Evolutionary conservation across 306 rosid genomes (phyloP).

Genomic region (Sesbania bispinosa): DNA sequence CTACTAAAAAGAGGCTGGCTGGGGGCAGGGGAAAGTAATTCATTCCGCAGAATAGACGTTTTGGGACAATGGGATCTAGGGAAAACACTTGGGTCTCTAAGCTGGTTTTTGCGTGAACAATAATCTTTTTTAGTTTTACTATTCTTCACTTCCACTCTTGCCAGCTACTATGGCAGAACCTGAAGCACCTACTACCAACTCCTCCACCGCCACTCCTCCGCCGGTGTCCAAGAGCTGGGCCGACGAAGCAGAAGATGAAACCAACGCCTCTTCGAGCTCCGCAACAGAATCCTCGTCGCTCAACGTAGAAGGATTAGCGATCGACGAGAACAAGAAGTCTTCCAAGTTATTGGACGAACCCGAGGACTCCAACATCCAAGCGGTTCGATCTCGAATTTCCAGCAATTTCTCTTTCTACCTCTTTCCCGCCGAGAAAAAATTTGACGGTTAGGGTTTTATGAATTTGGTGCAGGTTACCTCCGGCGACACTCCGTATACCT

Average conservation of each 20-base stretch:
- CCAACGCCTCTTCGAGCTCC: conserved; percentile 18
- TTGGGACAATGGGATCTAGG: too few relatives aligned
- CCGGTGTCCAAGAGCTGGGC: conserved; percentile 49
- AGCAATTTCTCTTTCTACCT: neutral
- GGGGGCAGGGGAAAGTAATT: too few relatives aligned
- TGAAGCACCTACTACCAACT: neutral
- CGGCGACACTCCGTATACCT: conserved; percentile 75
- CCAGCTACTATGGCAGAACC: conserved; percentile 10
- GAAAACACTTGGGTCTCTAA: too few relatives aligned
- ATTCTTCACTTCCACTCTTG: neutral
- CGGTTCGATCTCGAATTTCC: conserved; percentile 30
- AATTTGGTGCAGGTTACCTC: conserved; percentile 48
- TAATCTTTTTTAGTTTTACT: too few relatives aligned
- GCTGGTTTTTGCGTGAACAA: too few relatives aligned
- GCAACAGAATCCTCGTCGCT: conserved; percentile 22
- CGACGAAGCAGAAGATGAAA: conserved; percentile 52
- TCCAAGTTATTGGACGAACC: conserved; percentile 67
- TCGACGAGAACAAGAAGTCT: conserved; percentile 39
- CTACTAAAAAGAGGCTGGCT: too few relatives aligned
- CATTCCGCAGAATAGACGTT: too few relatives aligned
- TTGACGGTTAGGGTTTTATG: conserved; percentile 8
- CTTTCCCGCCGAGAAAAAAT: neutral
- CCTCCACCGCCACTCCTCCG: neutral
- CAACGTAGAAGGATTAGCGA: conserved; percentile 39
- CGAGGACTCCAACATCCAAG: conserved; percentile 65